These are phyloP conservation scores for Talaromyces sp. DNA, from an alignment of 2,329 filamentous ascomycete genomes.

Conservation along the genomic window DNA sequence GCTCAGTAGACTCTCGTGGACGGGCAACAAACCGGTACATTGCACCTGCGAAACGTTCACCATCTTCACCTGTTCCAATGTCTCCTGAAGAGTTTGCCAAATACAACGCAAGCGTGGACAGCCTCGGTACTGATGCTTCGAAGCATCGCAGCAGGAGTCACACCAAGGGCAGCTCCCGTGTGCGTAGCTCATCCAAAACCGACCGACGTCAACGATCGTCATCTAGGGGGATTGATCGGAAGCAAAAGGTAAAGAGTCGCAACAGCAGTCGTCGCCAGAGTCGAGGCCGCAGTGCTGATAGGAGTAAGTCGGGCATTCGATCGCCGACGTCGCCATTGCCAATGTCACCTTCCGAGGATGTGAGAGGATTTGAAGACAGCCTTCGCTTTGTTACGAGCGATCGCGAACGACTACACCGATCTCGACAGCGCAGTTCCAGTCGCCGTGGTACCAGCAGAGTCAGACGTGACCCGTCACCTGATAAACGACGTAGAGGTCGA, in stretches of 20 bases:
- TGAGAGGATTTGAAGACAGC: conserved; percentile 61
- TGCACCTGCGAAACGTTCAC: conserved; percentile 76
- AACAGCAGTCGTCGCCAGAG: conserved; percentile 34
- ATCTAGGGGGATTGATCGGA: conserved; percentile 33
- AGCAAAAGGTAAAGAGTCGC: conserved; percentile 37
- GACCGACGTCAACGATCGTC: conserved; percentile 37
- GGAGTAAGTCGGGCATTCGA: conserved; percentile 57
- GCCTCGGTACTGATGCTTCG: conserved; percentile 41
- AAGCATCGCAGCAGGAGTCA: conserved; percentile 48
- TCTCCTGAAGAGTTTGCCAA: conserved; percentile 73
- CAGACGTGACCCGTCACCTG: conserved; percentile 47
- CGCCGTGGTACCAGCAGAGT: conserved; percentile 42
- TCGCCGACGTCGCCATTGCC: conserved; percentile 81
- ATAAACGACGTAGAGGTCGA: conserved; percentile 37
- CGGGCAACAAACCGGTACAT: conserved; percentile 65
- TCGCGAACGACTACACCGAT: conserved; percentile 43
- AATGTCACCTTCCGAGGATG: conserved; percentile 58
- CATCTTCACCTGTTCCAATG: conserved; percentile 91
- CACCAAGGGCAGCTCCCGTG: conserved; percentile 27
- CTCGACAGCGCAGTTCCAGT: conserved; percentile 52
- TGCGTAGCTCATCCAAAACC: conserved; percentile 26
- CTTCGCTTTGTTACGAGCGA: conserved; percentile 45
- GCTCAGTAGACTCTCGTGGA: conserved; percentile 65
- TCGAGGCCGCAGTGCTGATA: conserved; percentile 61
- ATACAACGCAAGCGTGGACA: conserved; percentile 46